Percentiles rank a stretch among this genome's conserved stretches.
Evolutionary conservation across 2,329 filamentous ascomycete genomes (phyloP).

Genomic region (Phyllosticta paracitricarpa): DNA sequence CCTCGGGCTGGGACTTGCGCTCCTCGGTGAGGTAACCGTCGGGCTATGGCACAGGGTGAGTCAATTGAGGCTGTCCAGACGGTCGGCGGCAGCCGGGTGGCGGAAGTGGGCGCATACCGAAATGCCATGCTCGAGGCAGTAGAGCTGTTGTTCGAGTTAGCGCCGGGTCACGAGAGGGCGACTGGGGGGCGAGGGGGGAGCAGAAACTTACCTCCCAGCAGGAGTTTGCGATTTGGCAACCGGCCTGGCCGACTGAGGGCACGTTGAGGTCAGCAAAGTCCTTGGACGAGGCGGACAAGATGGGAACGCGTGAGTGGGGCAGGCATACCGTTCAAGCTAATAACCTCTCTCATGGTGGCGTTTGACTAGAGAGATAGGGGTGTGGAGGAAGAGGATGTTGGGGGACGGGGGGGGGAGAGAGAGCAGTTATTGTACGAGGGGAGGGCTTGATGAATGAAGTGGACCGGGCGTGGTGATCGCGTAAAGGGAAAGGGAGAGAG

Average conservation of each 20-base stretch:
- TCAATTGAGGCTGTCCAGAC: slow-evolving; percentile 3
- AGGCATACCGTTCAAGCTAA: slow-evolving; percentile 89
- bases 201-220: slow-evolving; percentile 91
- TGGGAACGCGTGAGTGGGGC: slow-evolving; percentile 30
- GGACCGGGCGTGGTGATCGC: not conserved
- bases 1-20: slow-evolving; percentile 74
- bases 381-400: not conserved
- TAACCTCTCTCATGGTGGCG: slow-evolving; percentile 84
- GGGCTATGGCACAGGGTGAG: slow-evolving; percentile 50
- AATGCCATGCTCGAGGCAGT: slow-evolving; percentile 99
- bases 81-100: not conserved
- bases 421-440: not conserved
- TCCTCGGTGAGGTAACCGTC: slow-evolving; percentile 98
- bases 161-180: not conserved
- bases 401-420: slow-evolving; percentile 4
- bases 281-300: slow-evolving; percentile 25
- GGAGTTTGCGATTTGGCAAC: slow-evolving; percentile 99
- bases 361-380: not conserved
- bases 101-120: slow-evolving; percentile 55
- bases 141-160: slow-evolving; percentile 53
- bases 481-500: not conserved
- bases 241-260: slow-evolving; percentile 89
- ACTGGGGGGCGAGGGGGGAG: not conserved
- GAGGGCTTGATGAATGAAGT: slow-evolving; percentile 6
- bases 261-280: slow-evolving; percentile 43